Evolutionary conservation across 176 grass and related monocot genomes (phyloP).

Genomic region (Zea luxurians): DNA sequence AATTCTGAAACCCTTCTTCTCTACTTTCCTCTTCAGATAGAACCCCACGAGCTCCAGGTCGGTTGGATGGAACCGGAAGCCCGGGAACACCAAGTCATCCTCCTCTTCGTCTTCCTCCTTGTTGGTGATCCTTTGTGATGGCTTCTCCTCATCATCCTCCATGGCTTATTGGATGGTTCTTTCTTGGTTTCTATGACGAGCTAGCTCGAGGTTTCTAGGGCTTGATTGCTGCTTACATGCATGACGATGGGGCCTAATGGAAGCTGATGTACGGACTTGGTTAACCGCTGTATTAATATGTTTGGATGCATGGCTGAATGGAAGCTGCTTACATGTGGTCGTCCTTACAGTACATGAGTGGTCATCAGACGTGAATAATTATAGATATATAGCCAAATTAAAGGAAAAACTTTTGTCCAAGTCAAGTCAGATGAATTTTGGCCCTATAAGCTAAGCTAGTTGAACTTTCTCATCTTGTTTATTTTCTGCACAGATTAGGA

Average conservation of each 20-base stretch:
- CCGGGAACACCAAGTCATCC: slow-evolving; percentile 43
- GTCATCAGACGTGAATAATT: not conserved
- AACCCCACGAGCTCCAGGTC: slow-evolving; percentile 59
- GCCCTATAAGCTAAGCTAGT: not conserved
- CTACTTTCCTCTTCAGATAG: slow-evolving; percentile 56
- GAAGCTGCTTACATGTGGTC: not conserved
- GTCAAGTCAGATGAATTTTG: slow-evolving; percentile 18
- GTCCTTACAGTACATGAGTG: not conserved
- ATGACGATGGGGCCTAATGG: not conserved
- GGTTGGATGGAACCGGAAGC: slow-evolving; percentile 68
- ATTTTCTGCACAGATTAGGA: not conserved
- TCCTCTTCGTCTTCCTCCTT: slow-evolving; percentile 39
- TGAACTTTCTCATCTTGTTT: not conserved
- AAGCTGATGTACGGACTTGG: not conserved
- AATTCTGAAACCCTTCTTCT: slow-evolving; percentile 51
- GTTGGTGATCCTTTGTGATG: not conserved
- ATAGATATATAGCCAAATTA: not conserved
- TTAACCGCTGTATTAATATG: slow-evolving; percentile 16
- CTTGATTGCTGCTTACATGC: not conserved
- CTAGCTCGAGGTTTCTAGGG: not conserved
- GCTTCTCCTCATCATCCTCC: slow-evolving; percentile 12
- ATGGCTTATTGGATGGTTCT: not conserved
- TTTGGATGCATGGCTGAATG: not conserved
- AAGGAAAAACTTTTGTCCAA: not conserved
- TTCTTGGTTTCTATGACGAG: not conserved